Conservation (phyloP, 225 moss, liverwort and hornwort genomes). For the Anthoceros angustus region DNA sequence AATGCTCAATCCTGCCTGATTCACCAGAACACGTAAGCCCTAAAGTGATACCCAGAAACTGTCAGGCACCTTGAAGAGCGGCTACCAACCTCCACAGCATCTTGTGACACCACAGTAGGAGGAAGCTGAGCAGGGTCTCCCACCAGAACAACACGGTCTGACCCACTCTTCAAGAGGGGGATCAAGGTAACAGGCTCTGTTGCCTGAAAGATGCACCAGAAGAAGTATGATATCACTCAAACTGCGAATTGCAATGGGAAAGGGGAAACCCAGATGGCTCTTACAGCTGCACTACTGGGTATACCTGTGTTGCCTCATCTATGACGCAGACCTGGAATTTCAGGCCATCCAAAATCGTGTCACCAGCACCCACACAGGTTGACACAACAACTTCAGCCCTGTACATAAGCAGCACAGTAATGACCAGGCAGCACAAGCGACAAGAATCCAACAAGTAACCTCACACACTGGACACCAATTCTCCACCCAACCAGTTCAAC, state of each 20-base stretch:
- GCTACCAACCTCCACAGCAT: slow-evolving; percentile 49
- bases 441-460: too few species aligned
- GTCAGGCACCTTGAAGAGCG: not conserved
- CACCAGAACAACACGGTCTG: slow-evolving; percentile 73
- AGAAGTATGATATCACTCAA: not conserved
- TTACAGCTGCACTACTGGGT: not conserved
- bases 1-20: slow-evolving; percentile 48
- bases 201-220: slow-evolving; percentile 24
- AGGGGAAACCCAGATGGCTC: not conserved
- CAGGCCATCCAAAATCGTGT: slow-evolving; percentile 54
- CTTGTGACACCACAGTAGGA: slow-evolving; percentile 71
- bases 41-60: not conserved
- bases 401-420: slow-evolving; percentile 11
- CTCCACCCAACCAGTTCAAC: too few species aligned
- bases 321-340: slow-evolving; percentile 66
- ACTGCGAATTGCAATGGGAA: not conserved
- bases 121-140: slow-evolving; percentile 97
- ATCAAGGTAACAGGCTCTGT: slow-evolving; percentile 82
- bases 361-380: slow-evolving; percentile 88
- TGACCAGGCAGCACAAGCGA: not conserved
- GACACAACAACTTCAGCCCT: slow-evolving; percentile 75
- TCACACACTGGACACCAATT: too few species aligned
- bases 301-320: slow-evolving; percentile 93
- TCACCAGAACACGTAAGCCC: slow-evolving; percentile 9
- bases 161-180: slow-evolving; percentile 73